Percentiles rank a stretch among this genome's conserved stretches.
Conservation (phyloP, 2,329 filamentous ascomycete species). For the Trichoderma koningii region DNA sequence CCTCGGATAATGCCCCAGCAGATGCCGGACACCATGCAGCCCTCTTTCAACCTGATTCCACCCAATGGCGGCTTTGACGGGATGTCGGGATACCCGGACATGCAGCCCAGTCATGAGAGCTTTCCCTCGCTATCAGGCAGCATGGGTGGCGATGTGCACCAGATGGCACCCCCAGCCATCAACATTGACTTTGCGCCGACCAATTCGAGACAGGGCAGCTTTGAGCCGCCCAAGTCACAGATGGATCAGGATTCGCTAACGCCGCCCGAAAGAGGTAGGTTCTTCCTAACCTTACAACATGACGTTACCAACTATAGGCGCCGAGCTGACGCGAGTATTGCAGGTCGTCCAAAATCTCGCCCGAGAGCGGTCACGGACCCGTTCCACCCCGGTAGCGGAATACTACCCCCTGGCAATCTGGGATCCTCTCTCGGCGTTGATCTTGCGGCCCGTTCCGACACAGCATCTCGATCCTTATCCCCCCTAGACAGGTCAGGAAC, state of each 20-base stretch:
- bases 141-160: constrained; percentile 62
- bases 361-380: constrained; percentile 63
- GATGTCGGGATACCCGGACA: constrained; percentile 41
- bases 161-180: constrained; percentile 91
- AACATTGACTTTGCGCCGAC: constrained; percentile 90
- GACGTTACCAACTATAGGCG: background rate
- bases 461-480: constrained; percentile 58
- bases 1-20: constrained; percentile 61
- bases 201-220: constrained; percentile 49
- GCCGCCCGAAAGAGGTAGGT: constrained; percentile 71
- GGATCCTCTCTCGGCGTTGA: constrained; percentile 56
- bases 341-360: constrained; percentile 52
- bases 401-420: constrained; percentile 46
- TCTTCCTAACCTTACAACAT: background rate
- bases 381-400: constrained; percentile 52
- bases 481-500: constrained; percentile 56
- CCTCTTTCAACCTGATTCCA: constrained; percentile 47
- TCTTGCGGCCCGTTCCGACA: constrained; percentile 48
- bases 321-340: constrained; percentile 27
- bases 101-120: constrained; percentile 48
- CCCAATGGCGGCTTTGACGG: constrained; percentile 45
- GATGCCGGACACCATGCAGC: constrained; percentile 54
- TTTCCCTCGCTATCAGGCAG: constrained; percentile 55
- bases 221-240: constrained; percentile 59
- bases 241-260: constrained; percentile 78